Base-by-base conservation (phyloP, 2,329 filamentous ascomycete genomes). In the Hypoxylon sp. region DNA sequence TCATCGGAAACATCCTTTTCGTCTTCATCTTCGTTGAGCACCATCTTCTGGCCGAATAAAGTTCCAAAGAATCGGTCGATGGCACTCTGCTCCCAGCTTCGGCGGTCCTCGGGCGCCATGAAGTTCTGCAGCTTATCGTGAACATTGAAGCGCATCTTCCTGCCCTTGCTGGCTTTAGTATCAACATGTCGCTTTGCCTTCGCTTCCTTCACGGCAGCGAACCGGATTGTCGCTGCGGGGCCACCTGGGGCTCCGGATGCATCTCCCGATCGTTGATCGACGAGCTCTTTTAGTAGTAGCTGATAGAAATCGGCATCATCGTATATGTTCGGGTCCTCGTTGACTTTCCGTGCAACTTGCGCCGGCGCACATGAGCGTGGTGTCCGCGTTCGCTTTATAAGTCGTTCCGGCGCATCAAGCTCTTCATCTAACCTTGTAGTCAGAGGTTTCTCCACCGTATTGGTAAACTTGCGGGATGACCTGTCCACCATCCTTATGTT, bases 101-200 rank as follows among this genome's bases (percentile, higher is more conserved):
- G 86, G 59, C 93, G 85, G 78, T 97, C 92, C 79, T 98, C 94
- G 0, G 94, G 91, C 10, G 94, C 94, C 94, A 98, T 98, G 78
- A 98, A 98, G 80, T 98, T 98, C 82, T 97, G 93, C 76, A 99
- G 81, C 84, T 98, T 98, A 83, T 98, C 95, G 78, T 98, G 94
- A 50, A 98, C 94, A 14, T 93, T 96, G 81, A 95, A 99, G 42
- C 94, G 87, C 86, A 99, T 88, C 83, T 98, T 98, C 54, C 96
- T 86, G 5, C 96, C 96, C 81, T 98, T 98, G 78, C 93, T 97
- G 0, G 96, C 96, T 78, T 94, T 96, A 19, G 94, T 94, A 79
- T 99, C 96, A 3, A 98, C 92, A 31, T 91, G 88, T 77, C 93
- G 92, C 81, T 92, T 92, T 65, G 91, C 87, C 84, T 95, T 97